These are phyloP conservation scores for Boletellus sp. DNA, from an alignment of 1,284 basidiomycete genomes.

Conservation along the genomic window DNA sequence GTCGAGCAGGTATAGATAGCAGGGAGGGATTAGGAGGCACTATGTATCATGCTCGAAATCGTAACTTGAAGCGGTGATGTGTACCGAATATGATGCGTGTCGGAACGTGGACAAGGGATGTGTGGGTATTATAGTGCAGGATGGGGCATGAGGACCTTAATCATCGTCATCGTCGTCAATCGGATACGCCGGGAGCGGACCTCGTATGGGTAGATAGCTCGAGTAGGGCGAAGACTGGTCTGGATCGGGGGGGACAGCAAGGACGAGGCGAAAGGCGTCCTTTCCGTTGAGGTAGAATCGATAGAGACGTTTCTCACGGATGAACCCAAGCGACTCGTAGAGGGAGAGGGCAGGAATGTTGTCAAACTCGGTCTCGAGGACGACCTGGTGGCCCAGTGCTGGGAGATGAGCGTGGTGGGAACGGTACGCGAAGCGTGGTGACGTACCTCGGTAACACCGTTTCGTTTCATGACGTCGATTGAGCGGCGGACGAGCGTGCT, in stretches of 20 bases:
- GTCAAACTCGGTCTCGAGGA: slow-evolving; percentile 96
- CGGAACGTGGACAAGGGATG: background rate
- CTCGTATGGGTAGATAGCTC: slow-evolving; percentile 14
- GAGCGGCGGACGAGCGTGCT: slow-evolving; percentile 50
- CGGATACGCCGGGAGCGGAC: slow-evolving; percentile 28
- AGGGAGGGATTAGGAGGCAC: slow-evolving; percentile 13
- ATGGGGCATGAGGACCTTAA: slow-evolving; percentile 11
- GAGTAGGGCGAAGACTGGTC: slow-evolving; percentile 16
- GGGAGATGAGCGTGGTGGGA: background rate
- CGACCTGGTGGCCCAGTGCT: slow-evolving; percentile 77
- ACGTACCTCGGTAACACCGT: slow-evolving; percentile 80
- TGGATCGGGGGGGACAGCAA: slow-evolving; percentile 47
- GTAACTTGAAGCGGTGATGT: slow-evolving; percentile 11
- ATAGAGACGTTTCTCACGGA: slow-evolving; percentile 91
- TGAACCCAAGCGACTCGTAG: slow-evolving; percentile 91
- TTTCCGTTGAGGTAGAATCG: slow-evolving; percentile 96
- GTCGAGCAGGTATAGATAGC: slow-evolving; percentile 6
- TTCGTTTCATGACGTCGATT: slow-evolving; percentile 74
- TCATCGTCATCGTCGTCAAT: slow-evolving; percentile 48
- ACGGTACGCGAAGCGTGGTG: background rate
- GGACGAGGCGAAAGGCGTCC: slow-evolving; percentile 76
- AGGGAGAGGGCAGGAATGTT: slow-evolving; percentile 84
- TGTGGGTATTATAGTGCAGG: slow-evolving; percentile 16
- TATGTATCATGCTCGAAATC: slow-evolving; percentile 12
- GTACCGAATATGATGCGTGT: slow-evolving; percentile 7